Evolutionary conservation across 148 eudicot genomes (phyloP), one percentile per base, ranked within the genome.

Genomic region (Dysphania ambrosioides): DNA sequence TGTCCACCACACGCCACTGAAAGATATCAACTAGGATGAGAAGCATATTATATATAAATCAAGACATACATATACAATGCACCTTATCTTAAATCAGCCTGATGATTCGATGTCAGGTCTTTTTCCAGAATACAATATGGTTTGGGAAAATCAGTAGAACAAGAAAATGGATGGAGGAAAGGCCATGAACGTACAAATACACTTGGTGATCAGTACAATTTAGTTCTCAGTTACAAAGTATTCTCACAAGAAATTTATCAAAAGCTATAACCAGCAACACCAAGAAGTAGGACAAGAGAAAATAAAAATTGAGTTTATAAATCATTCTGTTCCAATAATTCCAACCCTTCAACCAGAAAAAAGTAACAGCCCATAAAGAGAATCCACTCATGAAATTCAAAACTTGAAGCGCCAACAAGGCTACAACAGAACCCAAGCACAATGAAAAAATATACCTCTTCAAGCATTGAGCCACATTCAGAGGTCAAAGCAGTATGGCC

Each of bases 381-480:
- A 65, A 38, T 7, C 19, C 24, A 35, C 72, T 49, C 32, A 70
- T 13, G 31, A 8, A 72, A n/a, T 44, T 68, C 10, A 24, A 31
- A 36, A 35, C n/a, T 49, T 5, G 35, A 58, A 66, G 24, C 21
- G 15, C 26, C 77, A 27, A 16, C 32, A 47, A n/a, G 15, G 16
- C 77, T 47, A 49, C n/a, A 49, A 66, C 55, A 53, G 36, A 70
- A 58, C 44, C 30, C 53, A 60, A 8, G 35, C 8, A 47, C 29
- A 47, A 61, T 8, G 30, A 23, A 31, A 9, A 18, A 32, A 63
- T 47, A 77, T 74, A 95, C 99, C 97, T 95, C 99, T 83, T 92
- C 99, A 81, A 95, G 97, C 99, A 95, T 89, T 59, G 97, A 88
- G 71, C 97, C 97, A 80, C 97, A 88, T 80, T 92, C 99, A 77